A percentile compares a stretch with the other conserved stretches of the same genome.
Conservation (phyloP, 179 eudicot species). For the Pouteria campechiana region DNA sequence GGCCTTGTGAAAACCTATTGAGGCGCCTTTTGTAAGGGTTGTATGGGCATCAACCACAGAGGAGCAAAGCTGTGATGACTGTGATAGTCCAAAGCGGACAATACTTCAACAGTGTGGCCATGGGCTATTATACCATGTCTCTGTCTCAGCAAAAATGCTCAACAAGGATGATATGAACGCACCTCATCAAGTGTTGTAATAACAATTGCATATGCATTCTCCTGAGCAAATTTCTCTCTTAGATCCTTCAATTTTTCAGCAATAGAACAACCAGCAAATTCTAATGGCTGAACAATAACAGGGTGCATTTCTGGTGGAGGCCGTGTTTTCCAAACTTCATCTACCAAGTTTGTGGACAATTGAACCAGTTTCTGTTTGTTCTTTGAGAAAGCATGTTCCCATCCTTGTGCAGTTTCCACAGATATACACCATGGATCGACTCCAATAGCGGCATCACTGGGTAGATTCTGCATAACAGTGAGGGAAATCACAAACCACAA, state of each 20-base stretch:
- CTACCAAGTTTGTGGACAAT: conserved; percentile 68
- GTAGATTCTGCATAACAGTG: too few species aligned
- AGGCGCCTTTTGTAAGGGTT: too few species aligned
- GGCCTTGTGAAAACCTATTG: too few species aligned
- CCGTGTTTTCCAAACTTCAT: conserved; percentile 74
- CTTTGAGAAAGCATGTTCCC: conserved; percentile 72
- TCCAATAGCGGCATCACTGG: conserved; percentile 70
- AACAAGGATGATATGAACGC: conserved; percentile 1
- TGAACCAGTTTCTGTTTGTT: conserved; percentile 69
- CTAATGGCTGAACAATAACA: conserved; percentile 54
- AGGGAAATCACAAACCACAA: too few species aligned
- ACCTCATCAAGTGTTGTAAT: conserved; percentile 86
- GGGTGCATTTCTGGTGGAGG: conserved; percentile 56
- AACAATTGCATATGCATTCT: conserved; percentile 60
- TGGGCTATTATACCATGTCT: too few species aligned
- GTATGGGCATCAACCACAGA: too few species aligned
- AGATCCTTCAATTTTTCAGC: conserved; percentile 71
- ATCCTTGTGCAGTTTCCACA: conserved; percentile 83
- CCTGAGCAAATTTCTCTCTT: conserved; percentile 53
- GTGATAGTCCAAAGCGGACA: too few species aligned
- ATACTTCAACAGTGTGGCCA: too few species aligned
- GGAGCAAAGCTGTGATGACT: too few species aligned
- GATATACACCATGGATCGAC: conserved; percentile 92
- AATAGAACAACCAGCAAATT: conserved; percentile 75
- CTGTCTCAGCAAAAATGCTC: too few species aligned